Evolutionary conservation across 768 basidiomycete genomes (phyloP), one percentile per base, ranked within the genome.

Genomic region (Amyloporia xantha): DNA sequence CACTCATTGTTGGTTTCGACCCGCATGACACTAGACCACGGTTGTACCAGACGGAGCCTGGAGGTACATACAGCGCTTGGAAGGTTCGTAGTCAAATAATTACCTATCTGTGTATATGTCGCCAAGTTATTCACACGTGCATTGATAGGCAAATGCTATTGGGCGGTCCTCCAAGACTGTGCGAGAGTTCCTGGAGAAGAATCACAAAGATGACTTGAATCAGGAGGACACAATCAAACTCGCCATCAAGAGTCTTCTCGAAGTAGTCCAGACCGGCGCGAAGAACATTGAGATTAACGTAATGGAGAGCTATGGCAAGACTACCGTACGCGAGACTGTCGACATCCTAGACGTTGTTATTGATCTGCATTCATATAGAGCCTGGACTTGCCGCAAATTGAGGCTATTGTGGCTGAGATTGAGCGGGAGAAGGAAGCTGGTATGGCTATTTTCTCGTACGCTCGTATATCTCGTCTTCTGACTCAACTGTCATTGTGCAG

Each of bases 261-360:
- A 99, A 66, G 94, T 99, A 30, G 96, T 99, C 6, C 96, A 98
- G 70, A 97, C 96, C 1, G 96, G 96, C n/a, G 96, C 96, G 4
- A 98, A 98, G 75, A 99, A 99, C 68, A 98, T 99, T 54, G 96
- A 99, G 66, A 91, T 99, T 59, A 93, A 88, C 53, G 90, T 97
- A 39, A 94, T 98, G 91, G 93, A 96, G 62, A 79, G 84, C 52
- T 97, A 91, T 64, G 90, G 91, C 51, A 88, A 93, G 70, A 81
- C 95, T 47, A 90, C 91, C 39, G 94, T 96, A 55, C n/a, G n/a
- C n/a, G n/a, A n/a, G n/a, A 54, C 78, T 61, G n/a, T 49, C 19
- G 44, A 4, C n/a, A n/a, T 44, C n/a, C n/a, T 27, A 19, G 17
- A 28, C 39, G 2, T 7, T 1, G 33, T 26, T n/a, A 41, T 9